A percentile compares a stretch with the other conserved stretches of the same genome.
Evolutionary conservation across 345 rosid genomes (phyloP).

Genomic region (Firmiana major): DNA sequence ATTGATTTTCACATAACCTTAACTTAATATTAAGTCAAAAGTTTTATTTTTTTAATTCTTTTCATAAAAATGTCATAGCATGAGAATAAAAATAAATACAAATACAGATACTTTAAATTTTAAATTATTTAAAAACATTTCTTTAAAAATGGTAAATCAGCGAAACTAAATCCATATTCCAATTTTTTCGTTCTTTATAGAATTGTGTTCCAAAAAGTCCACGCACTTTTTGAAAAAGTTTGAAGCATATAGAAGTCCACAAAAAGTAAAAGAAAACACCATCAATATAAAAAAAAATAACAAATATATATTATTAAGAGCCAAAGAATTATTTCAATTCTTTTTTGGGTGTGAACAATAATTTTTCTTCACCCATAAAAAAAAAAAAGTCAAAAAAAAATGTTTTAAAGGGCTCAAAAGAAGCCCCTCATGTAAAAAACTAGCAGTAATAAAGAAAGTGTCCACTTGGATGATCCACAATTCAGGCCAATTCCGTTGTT

Average conservation of each 20-base stretch:
- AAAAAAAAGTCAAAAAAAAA: too few relatives aligned
- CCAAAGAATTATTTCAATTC: background rate
- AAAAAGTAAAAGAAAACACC: background rate
- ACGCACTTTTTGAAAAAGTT: background rate
- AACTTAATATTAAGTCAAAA: background rate
- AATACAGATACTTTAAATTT: too few relatives aligned
- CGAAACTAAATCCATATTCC: too few relatives aligned
- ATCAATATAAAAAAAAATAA: background rate
- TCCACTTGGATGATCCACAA: slow-evolving; percentile 24
- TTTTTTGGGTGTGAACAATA: background rate
- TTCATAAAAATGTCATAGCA: too few relatives aligned
- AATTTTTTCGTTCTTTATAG: background rate
- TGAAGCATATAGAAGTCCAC: background rate
- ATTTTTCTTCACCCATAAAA: background rate
- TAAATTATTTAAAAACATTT: too few relatives aligned
- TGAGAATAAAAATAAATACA: too few relatives aligned
- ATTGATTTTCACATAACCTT: too few relatives aligned
- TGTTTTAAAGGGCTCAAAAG: too few relatives aligned
- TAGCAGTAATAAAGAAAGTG: slow-evolving; percentile 31
- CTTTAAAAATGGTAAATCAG: too few relatives aligned
- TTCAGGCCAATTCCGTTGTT: slow-evolving; percentile 25
- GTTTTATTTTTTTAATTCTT: background rate
- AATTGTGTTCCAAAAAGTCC: background rate
- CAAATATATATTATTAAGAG: background rate
- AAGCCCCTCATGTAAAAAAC: slow-evolving; percentile 17